phyloP scores from a whole-genome alignment of 805 yeast species.

The Saccharomycopsis selenospora region DNA sequence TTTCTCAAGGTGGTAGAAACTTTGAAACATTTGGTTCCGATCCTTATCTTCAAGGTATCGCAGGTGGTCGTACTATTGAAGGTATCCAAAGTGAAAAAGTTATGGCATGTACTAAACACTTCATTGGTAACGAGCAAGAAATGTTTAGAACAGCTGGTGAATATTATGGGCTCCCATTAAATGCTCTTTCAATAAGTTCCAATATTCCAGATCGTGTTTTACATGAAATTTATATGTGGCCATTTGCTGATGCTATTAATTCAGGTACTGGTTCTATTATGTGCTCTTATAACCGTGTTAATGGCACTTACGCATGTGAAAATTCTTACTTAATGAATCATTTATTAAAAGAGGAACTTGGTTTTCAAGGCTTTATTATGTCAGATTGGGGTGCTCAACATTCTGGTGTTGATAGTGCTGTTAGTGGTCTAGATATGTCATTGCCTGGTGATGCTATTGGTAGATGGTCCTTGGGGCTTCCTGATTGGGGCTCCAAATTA shows the following conservation, averaged over 20 bases:
- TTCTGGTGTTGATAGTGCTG: conserved; percentile 46
- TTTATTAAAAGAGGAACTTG: conserved; percentile 51
- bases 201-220: conserved; percentile 54
- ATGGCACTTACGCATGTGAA: conserved; percentile 52
- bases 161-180: conserved; percentile 28
- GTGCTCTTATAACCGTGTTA: conserved; percentile 53
- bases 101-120: conserved; percentile 49
- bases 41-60: conserved; percentile 52
- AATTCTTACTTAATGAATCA: conserved; percentile 49
- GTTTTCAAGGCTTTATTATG: conserved; percentile 62
- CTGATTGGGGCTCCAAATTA: conserved; percentile 51
- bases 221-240: conserved; percentile 60
- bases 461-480: conserved; percentile 45
- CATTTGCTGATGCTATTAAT: conserved; percentile 53
- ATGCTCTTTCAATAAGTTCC: conserved; percentile 37
- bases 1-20: conserved; percentile 58
- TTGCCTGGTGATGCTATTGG: conserved; percentile 57
- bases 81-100: conserved; percentile 56
- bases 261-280: conserved; percentile 58
- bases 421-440: conserved; percentile 57
- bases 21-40: conserved; percentile 62
- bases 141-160: conserved; percentile 45
- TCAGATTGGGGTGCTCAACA: conserved; percentile 65
- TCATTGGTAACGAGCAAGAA: conserved; percentile 58
- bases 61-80: conserved; percentile 43